These are phyloP conservation scores for Microcyclosporella mali DNA, from an alignment of 2,329 filamentous ascomycete genomes.

Conservation along the genomic window DNA sequence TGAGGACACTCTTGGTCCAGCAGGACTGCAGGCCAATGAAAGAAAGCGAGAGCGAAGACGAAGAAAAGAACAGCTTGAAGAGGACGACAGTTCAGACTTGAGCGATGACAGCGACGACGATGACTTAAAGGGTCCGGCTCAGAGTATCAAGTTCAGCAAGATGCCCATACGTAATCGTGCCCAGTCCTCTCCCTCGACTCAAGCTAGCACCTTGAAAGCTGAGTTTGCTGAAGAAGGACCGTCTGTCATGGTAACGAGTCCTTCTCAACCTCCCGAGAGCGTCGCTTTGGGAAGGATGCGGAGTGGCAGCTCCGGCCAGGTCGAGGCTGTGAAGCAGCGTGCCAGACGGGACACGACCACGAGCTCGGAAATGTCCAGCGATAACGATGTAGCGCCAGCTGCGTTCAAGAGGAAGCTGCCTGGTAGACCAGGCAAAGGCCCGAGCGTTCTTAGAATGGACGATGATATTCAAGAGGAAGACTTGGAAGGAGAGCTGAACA, in stretches of 20 bases:
- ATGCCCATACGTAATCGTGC: conserved; percentile 84
- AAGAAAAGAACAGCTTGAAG: conserved; percentile 68
- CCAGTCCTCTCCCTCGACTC: conserved; percentile 66
- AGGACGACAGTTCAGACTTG: conserved; percentile 78
- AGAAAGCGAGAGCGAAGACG: conserved; percentile 56
- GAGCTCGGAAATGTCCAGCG: conserved; percentile 75
- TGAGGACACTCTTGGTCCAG: conserved; percentile 63
- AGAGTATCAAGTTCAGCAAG: conserved; percentile 93
- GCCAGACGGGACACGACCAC: conserved; percentile 69
- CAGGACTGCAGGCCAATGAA: conserved; percentile 39
- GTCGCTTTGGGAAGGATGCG: conserved; percentile 44
- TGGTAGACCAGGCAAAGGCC: conserved; percentile 49
- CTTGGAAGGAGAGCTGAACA: conserved; percentile 27
- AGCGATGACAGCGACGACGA: conserved; percentile 82
- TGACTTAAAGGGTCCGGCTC: conserved; percentile 62
- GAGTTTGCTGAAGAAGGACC: conserved; percentile 18
- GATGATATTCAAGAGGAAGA: conserved; percentile 39
- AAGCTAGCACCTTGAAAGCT: conserved; percentile 12
- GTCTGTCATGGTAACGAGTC: conserved; percentile 43
- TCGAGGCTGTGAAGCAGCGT: conserved; percentile 60
- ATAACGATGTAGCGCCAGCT: conserved; percentile 62
- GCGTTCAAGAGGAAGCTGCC: conserved; percentile 56
- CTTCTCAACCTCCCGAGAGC: conserved; percentile 26
- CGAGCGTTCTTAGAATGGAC: conserved; percentile 26
- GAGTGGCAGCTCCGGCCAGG: conserved; percentile 64